A percentile compares a stretch with the other conserved stretches of the same genome.
Evolutionary conservation across 2,329 filamentous ascomycete species (phyloP).

Genomic region (Monosporascus sp.): DNA sequence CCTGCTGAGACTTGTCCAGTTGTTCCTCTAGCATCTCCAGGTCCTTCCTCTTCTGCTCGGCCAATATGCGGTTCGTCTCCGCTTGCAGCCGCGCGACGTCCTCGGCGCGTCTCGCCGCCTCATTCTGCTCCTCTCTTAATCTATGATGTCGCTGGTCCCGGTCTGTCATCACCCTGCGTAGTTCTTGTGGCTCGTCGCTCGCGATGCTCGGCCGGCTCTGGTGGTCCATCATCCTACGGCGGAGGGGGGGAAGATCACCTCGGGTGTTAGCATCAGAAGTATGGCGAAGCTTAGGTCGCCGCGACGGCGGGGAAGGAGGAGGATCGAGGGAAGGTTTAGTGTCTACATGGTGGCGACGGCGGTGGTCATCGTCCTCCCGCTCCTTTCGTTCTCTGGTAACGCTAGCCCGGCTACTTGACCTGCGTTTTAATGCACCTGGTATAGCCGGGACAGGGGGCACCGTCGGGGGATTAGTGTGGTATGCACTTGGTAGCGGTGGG

Average conservation of each 20-base stretch:
- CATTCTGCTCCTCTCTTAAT: conserved; percentile 17
- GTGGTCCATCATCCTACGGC: conserved; percentile 10
- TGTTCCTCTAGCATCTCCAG: conserved; percentile 40
- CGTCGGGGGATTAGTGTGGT: conserved; percentile 5
- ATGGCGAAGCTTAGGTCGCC: conserved; percentile 17
- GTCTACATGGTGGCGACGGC: background rate
- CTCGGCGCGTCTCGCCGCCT: conserved; percentile 28
- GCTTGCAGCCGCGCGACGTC: conserved; percentile 39
- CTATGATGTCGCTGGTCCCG: conserved; percentile 13
- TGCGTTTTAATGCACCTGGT: conserved; percentile 17
- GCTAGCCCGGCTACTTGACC: conserved; percentile 3
- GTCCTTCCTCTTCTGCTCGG: conserved; percentile 46
- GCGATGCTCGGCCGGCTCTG: conserved; percentile 12
- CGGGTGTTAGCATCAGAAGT: background rate
- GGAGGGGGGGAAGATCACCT: background rate
- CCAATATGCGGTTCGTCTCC: conserved; percentile 43
- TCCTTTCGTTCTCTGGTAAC: conserved; percentile 15
- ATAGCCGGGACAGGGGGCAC: conserved; percentile 26
- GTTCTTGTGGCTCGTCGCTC: conserved; percentile 14
- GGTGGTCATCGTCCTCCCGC: conserved; percentile 7
- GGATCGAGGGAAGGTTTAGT: conserved; percentile 4
- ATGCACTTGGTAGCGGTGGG: conserved; percentile 15
- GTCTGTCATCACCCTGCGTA: conserved; percentile 13
- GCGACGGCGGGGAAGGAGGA: conserved; percentile 4
- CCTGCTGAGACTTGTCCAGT: conserved; percentile 31